Conservation (phyloP, 75 land plant species). For the Adiantum capillusveneris region DNA sequence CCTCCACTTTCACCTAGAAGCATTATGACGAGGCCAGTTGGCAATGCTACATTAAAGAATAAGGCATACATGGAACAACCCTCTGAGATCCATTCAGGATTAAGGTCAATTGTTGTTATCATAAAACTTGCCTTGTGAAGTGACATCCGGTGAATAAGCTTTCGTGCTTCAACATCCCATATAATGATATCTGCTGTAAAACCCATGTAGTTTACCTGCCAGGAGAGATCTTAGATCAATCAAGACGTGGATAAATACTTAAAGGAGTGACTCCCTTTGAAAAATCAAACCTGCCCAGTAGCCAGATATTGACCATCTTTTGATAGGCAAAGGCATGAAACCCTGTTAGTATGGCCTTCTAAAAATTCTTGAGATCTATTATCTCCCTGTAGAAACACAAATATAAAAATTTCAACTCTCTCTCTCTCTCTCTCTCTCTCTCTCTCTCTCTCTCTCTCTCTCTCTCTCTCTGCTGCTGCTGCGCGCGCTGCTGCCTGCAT, state of each 20-base stretch:
- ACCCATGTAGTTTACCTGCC: constrained; percentile 19
- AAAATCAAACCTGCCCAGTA: constrained; percentile 28
- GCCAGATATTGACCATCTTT: constrained; percentile 28
- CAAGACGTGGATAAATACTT: no score
- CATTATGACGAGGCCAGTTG: no score
- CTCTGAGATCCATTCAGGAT: no score
- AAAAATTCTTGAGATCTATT: constrained; percentile 32
- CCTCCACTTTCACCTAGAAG: constrained; percentile 32
- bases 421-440: background rate
- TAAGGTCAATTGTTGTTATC: no score
- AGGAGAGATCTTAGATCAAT: background rate
- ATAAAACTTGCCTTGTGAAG: constrained; percentile 30
- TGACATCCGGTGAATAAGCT: constrained; percentile 15
- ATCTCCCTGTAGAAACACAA: constrained; percentile 15
- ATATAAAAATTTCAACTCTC: background rate
- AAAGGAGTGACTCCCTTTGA: no score
- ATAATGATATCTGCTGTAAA: constrained; percentile 34
- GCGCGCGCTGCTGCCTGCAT: background rate
- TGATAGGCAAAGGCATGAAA: constrained; percentile 24
- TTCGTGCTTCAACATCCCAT: constrained; percentile 33
- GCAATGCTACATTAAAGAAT: no score
- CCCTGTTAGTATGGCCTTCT: constrained; percentile 32
- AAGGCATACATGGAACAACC: no score
- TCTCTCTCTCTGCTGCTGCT: background rate
- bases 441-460: background rate